A percentile compares a stretch with the other conserved stretches of the same genome.
These are phyloP conservation scores for Capronia coronata DNA, from an alignment of 2,329 filamentous ascomycete genomes.

Conservation along the genomic window DNA sequence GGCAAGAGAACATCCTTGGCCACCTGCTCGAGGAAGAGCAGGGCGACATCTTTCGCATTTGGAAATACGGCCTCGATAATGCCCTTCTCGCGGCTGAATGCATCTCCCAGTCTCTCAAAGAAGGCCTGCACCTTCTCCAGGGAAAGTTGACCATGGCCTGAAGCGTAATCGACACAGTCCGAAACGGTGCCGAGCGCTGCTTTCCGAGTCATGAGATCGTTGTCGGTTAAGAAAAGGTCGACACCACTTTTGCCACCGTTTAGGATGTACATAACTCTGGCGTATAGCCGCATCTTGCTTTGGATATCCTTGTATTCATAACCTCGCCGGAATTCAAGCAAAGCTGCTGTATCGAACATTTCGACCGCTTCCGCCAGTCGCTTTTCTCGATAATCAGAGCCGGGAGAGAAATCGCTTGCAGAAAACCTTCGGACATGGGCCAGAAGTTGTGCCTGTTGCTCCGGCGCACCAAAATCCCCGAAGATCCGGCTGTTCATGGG, in stretches of 20 bases:
- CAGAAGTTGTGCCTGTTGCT: constrained; percentile 84
- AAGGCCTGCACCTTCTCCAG: constrained; percentile 76
- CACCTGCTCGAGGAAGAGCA: constrained; percentile 72
- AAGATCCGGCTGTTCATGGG: constrained; percentile 71
- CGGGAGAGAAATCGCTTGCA: constrained; percentile 71
- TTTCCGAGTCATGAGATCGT: constrained; percentile 71
- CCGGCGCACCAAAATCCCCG: constrained; percentile 76
- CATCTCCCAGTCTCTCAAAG: constrained; percentile 65
- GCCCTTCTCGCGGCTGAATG: constrained; percentile 73
- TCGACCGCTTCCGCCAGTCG: constrained; percentile 67
- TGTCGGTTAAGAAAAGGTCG: constrained; percentile 82
- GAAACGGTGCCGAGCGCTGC: constrained; percentile 65
- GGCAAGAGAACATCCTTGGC: constrained; percentile 76
- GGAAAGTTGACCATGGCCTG: constrained; percentile 57
- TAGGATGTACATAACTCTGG: constrained; percentile 72
- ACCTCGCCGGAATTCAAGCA: constrained; percentile 87
- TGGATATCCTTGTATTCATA: constrained; percentile 85
- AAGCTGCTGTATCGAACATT: constrained; percentile 83
- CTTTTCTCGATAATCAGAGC: constrained; percentile 63
- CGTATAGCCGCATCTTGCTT: constrained; percentile 81
- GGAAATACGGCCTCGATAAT: constrained; percentile 81
- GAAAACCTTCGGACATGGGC: constrained; percentile 72
- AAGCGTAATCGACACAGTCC: constrained; percentile 68
- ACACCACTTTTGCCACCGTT: constrained; percentile 74
- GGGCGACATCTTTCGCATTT: constrained; percentile 61